Evolutionary conservation across 176 grass and related monocot species (phyloP), one percentile per base, ranked within the genome.

Genomic region (Aegilops tauschii): DNA sequence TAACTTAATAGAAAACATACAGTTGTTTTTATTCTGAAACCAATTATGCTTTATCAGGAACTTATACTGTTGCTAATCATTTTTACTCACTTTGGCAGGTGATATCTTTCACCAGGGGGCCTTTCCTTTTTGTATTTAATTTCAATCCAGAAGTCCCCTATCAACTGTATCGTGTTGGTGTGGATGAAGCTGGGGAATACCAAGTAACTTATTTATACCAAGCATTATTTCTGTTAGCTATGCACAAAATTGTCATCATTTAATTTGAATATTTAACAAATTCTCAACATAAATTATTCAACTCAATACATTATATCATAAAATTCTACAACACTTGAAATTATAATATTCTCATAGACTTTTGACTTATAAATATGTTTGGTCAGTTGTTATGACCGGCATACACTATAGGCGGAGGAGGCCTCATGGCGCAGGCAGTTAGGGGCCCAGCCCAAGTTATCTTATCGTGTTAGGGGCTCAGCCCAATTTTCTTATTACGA

Each of bases 131-230:
- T 61, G 40, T 92, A 75, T 95, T 98, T 79, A 98, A 98, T 72
- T 98, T 98, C 82, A 90, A 98, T 91, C 96, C 90, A 10, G 82
- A 93, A 79, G 68, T 36, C 34, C 93, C 83, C 36, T 85, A 90
- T 84, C 73, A 91, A 50, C 10, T 77, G 16, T 94, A 94, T 74
- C 63, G 65, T 89, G 77, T 98, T 75, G 96, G 96, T 87, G 96
- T 92, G 34, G 96, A 93, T 58, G 96, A 98, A 98, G 96, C 96
- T 75, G 96, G 96, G 52, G 96, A 98, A 72, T 95, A 95, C 83
- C 86, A 92, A 88, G 92, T 92, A 90, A 73, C 75, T 77, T 29
- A 61, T 61, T 76, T 12, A 36, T 87, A 70, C 9, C 21, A 34
- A 77, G 18, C 74, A 58, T 29, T 54, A 56, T 17, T 56, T 54